Evolutionary conservation across 2,329 filamentous ascomycete genomes (phyloP).

Genomic region (Atkinsonella hypoxylon): DNA sequence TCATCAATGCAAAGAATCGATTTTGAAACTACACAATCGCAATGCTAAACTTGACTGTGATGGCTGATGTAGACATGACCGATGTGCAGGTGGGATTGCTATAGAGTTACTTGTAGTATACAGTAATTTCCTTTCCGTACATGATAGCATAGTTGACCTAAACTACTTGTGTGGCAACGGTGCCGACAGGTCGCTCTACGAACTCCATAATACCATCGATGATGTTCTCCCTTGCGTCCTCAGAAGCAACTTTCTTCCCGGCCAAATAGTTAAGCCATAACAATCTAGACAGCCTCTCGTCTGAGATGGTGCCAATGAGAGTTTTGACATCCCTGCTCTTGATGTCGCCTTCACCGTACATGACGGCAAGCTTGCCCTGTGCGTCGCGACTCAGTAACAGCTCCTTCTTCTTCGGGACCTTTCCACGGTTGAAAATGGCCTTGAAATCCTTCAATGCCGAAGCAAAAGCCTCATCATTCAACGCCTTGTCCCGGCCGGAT

Average conservation of each 20-base stretch:
- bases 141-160: slow-evolving; percentile 10
- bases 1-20: background rate
- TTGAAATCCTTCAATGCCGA: slow-evolving; percentile 67
- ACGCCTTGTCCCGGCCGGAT: slow-evolving; percentile 42
- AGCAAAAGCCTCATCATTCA: slow-evolving; percentile 66
- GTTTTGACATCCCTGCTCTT: slow-evolving; percentile 31
- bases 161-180: slow-evolving; percentile 67
- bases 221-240: slow-evolving; percentile 67
- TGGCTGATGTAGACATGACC: background rate
- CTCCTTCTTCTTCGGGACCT: slow-evolving; percentile 69
- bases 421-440: slow-evolving; percentile 65
- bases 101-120: background rate
- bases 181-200: slow-evolving; percentile 78
- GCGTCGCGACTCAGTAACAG: slow-evolving; percentile 59
- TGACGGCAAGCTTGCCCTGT: slow-evolving; percentile 52
- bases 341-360: slow-evolving; percentile 52
- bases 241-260: slow-evolving; percentile 77
- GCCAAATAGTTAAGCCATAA: slow-evolving; percentile 87
- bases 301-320: slow-evolving; percentile 57
- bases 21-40: background rate
- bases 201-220: slow-evolving; percentile 81
- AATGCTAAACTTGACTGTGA: background rate
- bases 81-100: no score
- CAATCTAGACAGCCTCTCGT: slow-evolving; percentile 69
- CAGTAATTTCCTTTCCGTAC: background rate